phyloP scores from a whole-genome alignment of 495 filamentous ascomycete genomes.

The Penicillium paxilli region DNA sequence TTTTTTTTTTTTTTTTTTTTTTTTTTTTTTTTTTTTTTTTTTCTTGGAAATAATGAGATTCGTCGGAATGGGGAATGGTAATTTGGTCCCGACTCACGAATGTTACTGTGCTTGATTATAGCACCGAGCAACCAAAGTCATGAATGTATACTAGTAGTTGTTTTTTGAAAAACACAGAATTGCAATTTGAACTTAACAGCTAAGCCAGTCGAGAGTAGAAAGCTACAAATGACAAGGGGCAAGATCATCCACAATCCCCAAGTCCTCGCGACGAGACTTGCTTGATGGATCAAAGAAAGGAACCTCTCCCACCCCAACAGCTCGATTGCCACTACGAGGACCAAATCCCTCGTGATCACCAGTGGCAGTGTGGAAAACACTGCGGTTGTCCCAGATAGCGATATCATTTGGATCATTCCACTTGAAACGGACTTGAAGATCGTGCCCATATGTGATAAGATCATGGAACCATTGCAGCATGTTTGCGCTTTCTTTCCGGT shows the following conservation, averaged over 20 bases:
- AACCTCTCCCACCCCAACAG: conserved; percentile 63
- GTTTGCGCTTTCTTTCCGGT: conserved; percentile 48
- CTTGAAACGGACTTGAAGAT: conserved; percentile 66
- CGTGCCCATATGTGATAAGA: conserved; percentile 67
- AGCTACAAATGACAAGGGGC: conserved; percentile 19
- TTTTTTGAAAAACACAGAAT: too few relatives aligned
- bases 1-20: too few relatives aligned
- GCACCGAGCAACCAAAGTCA: too few relatives aligned
- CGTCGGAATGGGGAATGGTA: too few relatives aligned
- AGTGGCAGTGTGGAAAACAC: conserved; percentile 67
- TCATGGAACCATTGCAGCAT: conserved; percentile 59
- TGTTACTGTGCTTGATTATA: too few relatives aligned
- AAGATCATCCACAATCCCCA: conserved; percentile 22
- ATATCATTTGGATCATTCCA: conserved; percentile 58
- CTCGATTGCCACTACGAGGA: conserved; percentile 58
- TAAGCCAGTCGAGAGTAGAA: too few relatives aligned
- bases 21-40: too few relatives aligned
- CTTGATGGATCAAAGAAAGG: conserved; percentile 58
- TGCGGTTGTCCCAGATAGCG: conserved; percentile 78
- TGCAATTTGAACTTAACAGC: too few relatives aligned
- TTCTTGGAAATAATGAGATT: too few relatives aligned
- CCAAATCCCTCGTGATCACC: conserved; percentile 63
- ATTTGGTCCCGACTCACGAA: too few relatives aligned
- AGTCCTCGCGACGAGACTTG: conserved; percentile 43
- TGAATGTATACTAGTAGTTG: too few relatives aligned